Evolutionary conservation across 192 early-diverging fungal species (phyloP), one percentile per base, ranked within the genome.

Genomic region (Umbelopsis vinacea): DNA sequence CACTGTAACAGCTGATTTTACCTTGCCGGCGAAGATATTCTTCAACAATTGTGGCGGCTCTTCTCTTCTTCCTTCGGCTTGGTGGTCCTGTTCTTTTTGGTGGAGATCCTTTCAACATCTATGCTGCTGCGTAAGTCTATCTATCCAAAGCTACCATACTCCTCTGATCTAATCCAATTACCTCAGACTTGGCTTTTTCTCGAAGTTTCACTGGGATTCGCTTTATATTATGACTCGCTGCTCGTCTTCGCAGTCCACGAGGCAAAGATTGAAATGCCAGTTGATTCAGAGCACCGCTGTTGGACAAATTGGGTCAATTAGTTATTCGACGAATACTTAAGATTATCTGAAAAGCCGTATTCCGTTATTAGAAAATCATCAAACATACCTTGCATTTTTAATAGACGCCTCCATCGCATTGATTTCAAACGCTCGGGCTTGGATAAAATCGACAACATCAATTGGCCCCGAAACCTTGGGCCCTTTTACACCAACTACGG

Each of bases 191-290:
- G 14, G 97, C 96, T 52, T 89, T 81, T 45, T 89, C 88, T n/a
- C 95, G 86, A 50, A 96, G 78, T 38, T 91, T 86, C 33, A 85
- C 83, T 6, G 97, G 97, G n/a, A 99, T 75, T 22, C 96, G 89
- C 72, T 97, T 96, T 47, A 95, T 85, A 79, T 99, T 99, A 79
- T 96, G 93, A 74, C 93, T 95, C 26, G 97, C 97, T 22, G 95
- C 93, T 47, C 97, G 86, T n/a, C 97, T 89, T 29, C 97, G 86
- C 76, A 98, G 89, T 68, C 96, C 91, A 57, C 96, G 86, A 15
- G 95, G 92, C 24, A 99, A 86, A 45, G 90, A 94, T 83, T 99
- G 97, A 72, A 95, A 95, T 0, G 94, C 94, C 22, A 92, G 87
- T 69, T 83, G 71, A 48, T 85, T 89, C 66, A 85, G 74, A 26